Base-by-base conservation (phyloP, 116 monocot species). In the Trichopus zeylanicus region DNA sequence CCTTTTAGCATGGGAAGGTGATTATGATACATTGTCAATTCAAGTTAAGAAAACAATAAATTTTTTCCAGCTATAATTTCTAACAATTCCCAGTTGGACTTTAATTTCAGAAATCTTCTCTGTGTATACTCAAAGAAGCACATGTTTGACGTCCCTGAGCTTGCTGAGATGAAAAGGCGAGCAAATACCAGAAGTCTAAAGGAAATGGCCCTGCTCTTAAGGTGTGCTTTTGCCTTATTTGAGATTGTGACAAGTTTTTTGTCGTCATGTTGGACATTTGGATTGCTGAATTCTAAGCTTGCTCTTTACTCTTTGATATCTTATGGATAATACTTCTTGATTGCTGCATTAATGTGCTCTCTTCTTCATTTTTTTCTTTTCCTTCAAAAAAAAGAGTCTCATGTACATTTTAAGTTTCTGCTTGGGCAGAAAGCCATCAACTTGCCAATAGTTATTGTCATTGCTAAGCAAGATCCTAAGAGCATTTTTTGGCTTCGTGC, bases 1-100 rank as follows among this genome's bases (percentile, higher is more conserved):
- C 95, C 95, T 22, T 97, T 97, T 73, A 97, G 95, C 69, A 87
- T 97, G 95, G 95, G 95, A 81, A 97, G 95, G 95, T 97, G 55
- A 33, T 42, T 33, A 22, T 47, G 26, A 21, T 65, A 19, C 57
- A 26, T 63, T 35, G 19, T 49, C 19, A 49, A 24, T 22, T 22
- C 21, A 35, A n/a, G n/a, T n/a, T 42, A 4, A 16, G 42, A 42
- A 15, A 42, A 42, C 42, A 42, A 16, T 42, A 16, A 10, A 13
- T n/a, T 42, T n/a, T 42, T 42, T 42, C n/a, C n/a, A n/a, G 42
- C n/a, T 42, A 3, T 13, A 42, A n/a, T 42, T 16, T 0, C n/a
- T 42, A 16, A 4, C 42, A 15, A 42, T 13, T 42, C n/a, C 42
- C n/a, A 3, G n/a, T 42, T 42, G 16, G 16, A 42, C 42, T 18